Evolutionary conservation across 345 rosid genomes (phyloP).

Genomic region (Iberis pinnata): DNA sequence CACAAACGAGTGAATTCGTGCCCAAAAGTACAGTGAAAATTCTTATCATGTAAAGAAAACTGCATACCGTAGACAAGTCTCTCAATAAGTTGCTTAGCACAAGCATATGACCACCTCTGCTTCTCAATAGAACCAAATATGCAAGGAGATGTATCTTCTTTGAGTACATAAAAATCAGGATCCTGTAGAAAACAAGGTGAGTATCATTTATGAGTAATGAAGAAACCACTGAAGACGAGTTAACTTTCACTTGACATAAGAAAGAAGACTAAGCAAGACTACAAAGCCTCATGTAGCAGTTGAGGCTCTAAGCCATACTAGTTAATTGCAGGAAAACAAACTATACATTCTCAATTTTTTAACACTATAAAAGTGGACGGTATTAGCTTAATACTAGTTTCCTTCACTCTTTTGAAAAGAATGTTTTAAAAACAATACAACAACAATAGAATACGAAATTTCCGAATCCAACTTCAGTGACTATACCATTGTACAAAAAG

Average conservation of each 20-base stretch:
- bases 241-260: background rate
- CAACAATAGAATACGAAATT: background rate
- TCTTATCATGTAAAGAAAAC: background rate
- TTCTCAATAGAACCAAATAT: slow-evolving; percentile 97
- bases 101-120: slow-evolving; percentile 99
- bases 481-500: too few relatives aligned
- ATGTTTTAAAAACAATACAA: background rate
- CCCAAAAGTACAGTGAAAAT: background rate
- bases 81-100: slow-evolving; percentile 98
- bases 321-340: background rate
- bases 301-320: slow-evolving; percentile 1
- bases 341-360: background rate
- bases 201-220: slow-evolving; percentile 3
- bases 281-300: background rate
- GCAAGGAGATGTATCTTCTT: slow-evolving; percentile 92
- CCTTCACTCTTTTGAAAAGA: too few relatives aligned
- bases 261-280: slow-evolving; percentile 2
- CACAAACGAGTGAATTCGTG: slow-evolving; percentile 3
- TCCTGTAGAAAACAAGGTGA: slow-evolving; percentile 45
- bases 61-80: slow-evolving; percentile 82
- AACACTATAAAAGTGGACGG: too few relatives aligned
- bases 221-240: background rate
- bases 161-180: slow-evolving; percentile 82
- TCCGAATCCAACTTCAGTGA: background rate
- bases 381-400: too few relatives aligned